phyloP scores from a whole-genome alignment of 2,329 filamentous ascomycete genomes.

The Thielaviopsis punctulata region DNA sequence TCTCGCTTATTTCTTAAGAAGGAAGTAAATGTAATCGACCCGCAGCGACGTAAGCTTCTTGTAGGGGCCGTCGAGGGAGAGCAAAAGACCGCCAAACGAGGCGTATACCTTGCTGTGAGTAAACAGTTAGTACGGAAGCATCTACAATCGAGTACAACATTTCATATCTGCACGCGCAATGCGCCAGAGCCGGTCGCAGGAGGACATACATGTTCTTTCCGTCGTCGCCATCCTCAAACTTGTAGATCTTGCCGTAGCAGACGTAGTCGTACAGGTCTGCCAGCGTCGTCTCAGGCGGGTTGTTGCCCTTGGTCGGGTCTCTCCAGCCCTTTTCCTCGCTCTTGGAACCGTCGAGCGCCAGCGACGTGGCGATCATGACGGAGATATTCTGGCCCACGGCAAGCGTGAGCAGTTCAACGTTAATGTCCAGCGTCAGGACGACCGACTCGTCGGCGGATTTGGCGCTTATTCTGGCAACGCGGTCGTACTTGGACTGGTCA shows the following conservation, averaged over 20 bases:
- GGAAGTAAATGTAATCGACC: slow-evolving; percentile 84
- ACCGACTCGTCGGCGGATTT: slow-evolving; percentile 59
- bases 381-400: slow-evolving; percentile 55
- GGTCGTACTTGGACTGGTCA: slow-evolving; percentile 84
- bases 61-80: slow-evolving; percentile 84
- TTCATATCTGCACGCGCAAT: too few relatives aligned
- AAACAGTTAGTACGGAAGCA: slow-evolving; percentile 6
- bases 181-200: too few relatives aligned
- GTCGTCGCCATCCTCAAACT: slow-evolving; percentile 64
- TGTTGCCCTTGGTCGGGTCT: slow-evolving; percentile 41
- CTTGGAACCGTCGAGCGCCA: slow-evolving; percentile 72
- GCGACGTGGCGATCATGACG: slow-evolving; percentile 66
- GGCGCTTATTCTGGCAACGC: slow-evolving; percentile 70
- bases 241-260: slow-evolving; percentile 75
- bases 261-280: slow-evolving; percentile 80
- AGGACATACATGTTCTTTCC: slow-evolving; percentile 81
- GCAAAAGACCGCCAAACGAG: slow-evolving; percentile 80
- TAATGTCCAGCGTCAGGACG: slow-evolving; percentile 76
- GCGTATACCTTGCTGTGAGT: slow-evolving; percentile 67
- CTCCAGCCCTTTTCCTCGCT: slow-evolving; percentile 68
- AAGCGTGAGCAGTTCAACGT: slow-evolving; percentile 52
- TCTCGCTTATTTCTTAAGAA: slow-evolving; percentile 57
- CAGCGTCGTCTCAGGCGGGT: slow-evolving; percentile 38
- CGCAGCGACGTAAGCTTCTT: slow-evolving; percentile 85
- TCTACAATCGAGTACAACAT: too few relatives aligned